A percentile compares a stretch with the other conserved stretches of the same genome.
Evolutionary conservation across 306 rosid species (phyloP).

Genomic region (Vigna nakashimae): DNA sequence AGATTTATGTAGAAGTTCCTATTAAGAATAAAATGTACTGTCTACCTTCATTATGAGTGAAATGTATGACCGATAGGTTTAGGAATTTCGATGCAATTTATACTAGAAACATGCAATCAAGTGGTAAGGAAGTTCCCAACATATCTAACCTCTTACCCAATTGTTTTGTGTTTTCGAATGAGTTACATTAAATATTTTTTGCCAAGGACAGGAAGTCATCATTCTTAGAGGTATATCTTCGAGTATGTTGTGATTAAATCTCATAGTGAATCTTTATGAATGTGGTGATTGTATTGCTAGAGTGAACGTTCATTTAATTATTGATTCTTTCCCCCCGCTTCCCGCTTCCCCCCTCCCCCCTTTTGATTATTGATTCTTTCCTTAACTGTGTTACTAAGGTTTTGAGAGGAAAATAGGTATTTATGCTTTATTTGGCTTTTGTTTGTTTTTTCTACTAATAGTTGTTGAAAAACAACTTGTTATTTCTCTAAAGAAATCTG

Average conservation of each 20-base stretch:
- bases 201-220: not conserved
- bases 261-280: conserved; percentile 10
- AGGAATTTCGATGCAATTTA: conserved; percentile 36
- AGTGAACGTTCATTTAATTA: not conserved
- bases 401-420: conserved; percentile 21
- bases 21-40: conserved; percentile 26
- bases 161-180: conserved; percentile 28
- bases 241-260: conserved; percentile 36
- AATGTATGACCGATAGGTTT: conserved; percentile 14
- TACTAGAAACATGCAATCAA: conserved; percentile 9
- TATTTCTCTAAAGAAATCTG: conserved; percentile 15
- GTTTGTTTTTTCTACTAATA: conserved; percentile 21
- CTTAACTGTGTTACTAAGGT: conserved; percentile 10
- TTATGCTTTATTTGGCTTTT: conserved; percentile 16
- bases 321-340: not conserved
- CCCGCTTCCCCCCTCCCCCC: too few relatives aligned
- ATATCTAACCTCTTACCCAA: conserved; percentile 11
- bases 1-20: conserved; percentile 20
- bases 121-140: conserved; percentile 8
- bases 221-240: conserved; percentile 5
- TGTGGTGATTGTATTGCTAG: conserved; percentile 3
- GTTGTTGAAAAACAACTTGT: not conserved
- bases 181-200: conserved; percentile 27
- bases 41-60: not conserved
- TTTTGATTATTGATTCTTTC: not conserved